Conservation (phyloP, 2,329 filamentous ascomycete genomes). For the Colletotrichum siamense region DNA sequence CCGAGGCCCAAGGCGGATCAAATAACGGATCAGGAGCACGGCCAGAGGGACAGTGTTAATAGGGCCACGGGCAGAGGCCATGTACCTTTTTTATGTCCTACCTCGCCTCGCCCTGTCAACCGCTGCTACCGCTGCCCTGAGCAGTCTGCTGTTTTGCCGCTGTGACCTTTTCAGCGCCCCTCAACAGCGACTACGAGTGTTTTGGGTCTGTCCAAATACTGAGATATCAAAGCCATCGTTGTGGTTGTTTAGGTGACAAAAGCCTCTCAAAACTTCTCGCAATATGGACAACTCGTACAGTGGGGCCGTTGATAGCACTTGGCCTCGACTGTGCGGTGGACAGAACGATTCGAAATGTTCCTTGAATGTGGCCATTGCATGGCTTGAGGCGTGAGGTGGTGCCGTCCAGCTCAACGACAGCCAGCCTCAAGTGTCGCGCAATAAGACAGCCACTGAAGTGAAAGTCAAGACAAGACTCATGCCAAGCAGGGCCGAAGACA, state of each 20-base stretch:
- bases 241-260: neutral
- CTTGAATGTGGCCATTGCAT: neutral
- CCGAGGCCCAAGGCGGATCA: conserved; percentile 12
- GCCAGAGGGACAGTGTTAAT: conserved; percentile 9
- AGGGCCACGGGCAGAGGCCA: neutral
- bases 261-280: neutral
- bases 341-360: neutral
- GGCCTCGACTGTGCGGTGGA: neutral
- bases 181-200: neutral
- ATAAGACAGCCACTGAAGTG: neutral
- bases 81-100: neutral
- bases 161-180: neutral
- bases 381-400: neutral
- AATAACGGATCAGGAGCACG: conserved; percentile 13
- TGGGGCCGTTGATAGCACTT: neutral
- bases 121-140: conserved; percentile 5
- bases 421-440: neutral
- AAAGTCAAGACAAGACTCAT: neutral
- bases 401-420: neutral
- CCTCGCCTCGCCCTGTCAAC: neutral
- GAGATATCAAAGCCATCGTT: neutral
- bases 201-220: neutral
- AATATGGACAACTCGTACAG: neutral
- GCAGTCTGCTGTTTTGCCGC: neutral
- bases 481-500: neutral